Base-by-base conservation (phyloP, 257 asterid genomes). In the Coffea canephora region DNA sequence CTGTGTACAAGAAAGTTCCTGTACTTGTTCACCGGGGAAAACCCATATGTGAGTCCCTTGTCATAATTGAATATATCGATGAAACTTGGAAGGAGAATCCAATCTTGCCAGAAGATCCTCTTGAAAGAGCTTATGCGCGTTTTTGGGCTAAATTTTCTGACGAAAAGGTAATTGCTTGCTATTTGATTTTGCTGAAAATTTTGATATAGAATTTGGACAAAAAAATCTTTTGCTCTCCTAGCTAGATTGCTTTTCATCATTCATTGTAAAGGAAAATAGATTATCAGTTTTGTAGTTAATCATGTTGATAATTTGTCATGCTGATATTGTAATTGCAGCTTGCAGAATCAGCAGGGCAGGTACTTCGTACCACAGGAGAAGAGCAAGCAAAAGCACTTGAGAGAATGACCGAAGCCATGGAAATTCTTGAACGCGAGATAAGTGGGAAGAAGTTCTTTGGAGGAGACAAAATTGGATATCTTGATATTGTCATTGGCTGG, bases 1-100 rank as follows among this genome's bases (percentile, higher is more conserved):
- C 84, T 43, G 65, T 80, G 68, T 15, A 81, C 78, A 81, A 76
- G 81, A 76, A 46, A 69, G 73, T 81, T 23, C 84, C 84, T 21
- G 78, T 76, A 25, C 71, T 81, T 19, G 52, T 81, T 48, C 84
- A 76, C 34, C 48, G 62, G 0, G 74, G 65, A 45, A 81, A 61
- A 9, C 36, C 77, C 19, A 45, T 76, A 18, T 49, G 73, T 13
- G 84, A 81, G 11, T 76, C 84, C n/a, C 73, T 69, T 49, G 15
- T 76, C 69, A 81, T 81, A 65, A 43, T 81, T 69, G 68, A 76
- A 50, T 76, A 81, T 46, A 57, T 81, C 36, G 84, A 76, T 70
- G 84, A 81, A 54, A 39, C 65, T 3, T 81, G 81, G 74, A 69
- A 18, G 8, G 25, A 41, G 0, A 43, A 45, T 15, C 61, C 84